A percentile compares a stretch with the other conserved stretches of the same genome.
These are phyloP conservation scores for Oryza glumipatula DNA, from an alignment of 176 grass and related monocot species.

Conservation along the genomic window DNA sequence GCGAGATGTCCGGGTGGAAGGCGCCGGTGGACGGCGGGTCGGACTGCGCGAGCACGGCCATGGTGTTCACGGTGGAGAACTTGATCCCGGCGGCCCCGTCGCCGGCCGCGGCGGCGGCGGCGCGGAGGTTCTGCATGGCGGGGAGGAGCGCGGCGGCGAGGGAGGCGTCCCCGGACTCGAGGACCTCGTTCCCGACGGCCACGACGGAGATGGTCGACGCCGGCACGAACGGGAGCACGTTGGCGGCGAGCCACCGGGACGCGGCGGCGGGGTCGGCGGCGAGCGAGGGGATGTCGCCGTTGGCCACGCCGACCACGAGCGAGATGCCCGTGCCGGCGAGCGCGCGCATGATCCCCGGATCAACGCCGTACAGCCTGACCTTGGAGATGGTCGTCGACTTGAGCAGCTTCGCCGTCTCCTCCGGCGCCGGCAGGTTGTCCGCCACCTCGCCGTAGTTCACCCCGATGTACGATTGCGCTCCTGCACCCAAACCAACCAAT, in stretches of 20 bases:
- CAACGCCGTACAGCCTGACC: conserved; percentile 81
- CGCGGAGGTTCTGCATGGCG: conserved; percentile 84
- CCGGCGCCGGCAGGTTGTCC: conserved; percentile 84
- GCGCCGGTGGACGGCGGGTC: conserved; percentile 86
- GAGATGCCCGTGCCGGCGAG: conserved; percentile 72
- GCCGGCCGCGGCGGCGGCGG: conserved; percentile 49
- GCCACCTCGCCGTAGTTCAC: conserved; percentile 98
- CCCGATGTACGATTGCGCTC: conserved; percentile 70
- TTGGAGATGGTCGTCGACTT: conserved; percentile 80
- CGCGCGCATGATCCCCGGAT: conserved; percentile 69
- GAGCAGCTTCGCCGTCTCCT: conserved; percentile 63
- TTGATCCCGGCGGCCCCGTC: conserved; percentile 39
- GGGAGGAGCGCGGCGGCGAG: conserved; percentile 77
- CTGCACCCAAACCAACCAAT: conserved; percentile 3
- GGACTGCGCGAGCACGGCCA: conserved; percentile 86
- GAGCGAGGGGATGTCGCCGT: conserved; percentile 89
- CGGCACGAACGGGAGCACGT: conserved; percentile 78
- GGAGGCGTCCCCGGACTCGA: conserved; percentile 76
- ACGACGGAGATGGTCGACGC: conserved; percentile 58
- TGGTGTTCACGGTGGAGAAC: conserved; percentile 93
- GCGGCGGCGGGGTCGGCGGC: conserved; percentile 79
- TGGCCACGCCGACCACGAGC: conserved; percentile 73
- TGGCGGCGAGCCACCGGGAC: conserved; percentile 65
- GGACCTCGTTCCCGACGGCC: conserved; percentile 86
- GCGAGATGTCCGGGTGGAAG: conserved; percentile 65